phyloP scores from a whole-genome alignment of 2,329 filamentous ascomycete species.

The Colletotrichum salicis region DNA sequence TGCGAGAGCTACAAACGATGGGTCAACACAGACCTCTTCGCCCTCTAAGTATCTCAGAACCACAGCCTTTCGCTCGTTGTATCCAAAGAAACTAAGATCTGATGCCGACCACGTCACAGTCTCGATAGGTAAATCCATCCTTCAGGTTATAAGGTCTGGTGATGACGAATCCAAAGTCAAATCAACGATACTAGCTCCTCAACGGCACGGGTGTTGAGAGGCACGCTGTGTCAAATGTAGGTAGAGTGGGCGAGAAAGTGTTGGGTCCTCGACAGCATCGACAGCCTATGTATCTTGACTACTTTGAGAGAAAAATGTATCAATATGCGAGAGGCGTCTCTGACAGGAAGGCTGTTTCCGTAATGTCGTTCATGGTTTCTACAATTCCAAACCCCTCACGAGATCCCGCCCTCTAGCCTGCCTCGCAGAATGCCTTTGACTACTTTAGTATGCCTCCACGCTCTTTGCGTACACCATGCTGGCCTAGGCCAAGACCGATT shows the following conservation, averaged over 20 bases:
- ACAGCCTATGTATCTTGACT: not conserved
- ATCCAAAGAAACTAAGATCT: not conserved
- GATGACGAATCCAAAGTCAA: too few species aligned
- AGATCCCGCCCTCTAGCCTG: not conserved
- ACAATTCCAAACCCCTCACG: not conserved
- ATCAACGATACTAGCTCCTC: not conserved
- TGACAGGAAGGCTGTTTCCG: not conserved
- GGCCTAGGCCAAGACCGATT: not conserved
- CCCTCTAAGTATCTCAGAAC: not conserved
- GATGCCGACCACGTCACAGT: not conserved
- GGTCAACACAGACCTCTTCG: not conserved
- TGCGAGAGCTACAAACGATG: too few species aligned
- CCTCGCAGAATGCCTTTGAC: conserved; percentile 1
- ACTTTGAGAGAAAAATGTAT: not conserved
- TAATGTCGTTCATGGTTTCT: not conserved
- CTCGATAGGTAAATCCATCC: not conserved
- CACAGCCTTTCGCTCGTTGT: not conserved
- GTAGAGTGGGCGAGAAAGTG: too few species aligned
- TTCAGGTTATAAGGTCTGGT: not conserved
- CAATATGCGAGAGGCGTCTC: not conserved
- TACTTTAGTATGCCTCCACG: not conserved
- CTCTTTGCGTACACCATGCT: not conserved
- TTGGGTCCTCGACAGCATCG: too few species aligned
- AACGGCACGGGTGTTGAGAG: not conserved
- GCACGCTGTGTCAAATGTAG: too few species aligned